Base-by-base conservation (phyloP, 2,329 filamentous ascomycete genomes). In the Gremmenia infestans region DNA sequence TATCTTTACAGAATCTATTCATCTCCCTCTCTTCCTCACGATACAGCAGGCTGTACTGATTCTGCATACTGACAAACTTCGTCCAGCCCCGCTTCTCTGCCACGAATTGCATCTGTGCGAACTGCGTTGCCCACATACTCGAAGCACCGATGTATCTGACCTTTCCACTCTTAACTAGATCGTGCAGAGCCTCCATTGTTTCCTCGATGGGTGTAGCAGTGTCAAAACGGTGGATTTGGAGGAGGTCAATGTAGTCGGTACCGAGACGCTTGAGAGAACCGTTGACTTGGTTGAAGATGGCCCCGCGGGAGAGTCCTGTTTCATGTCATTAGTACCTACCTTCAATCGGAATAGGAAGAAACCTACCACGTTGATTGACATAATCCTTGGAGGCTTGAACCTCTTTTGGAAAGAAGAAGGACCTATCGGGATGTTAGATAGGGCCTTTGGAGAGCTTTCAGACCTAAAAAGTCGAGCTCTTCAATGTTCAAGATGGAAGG, bases 281-380 rank as follows among this genome's bases (percentile, higher is more conserved):
- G 12, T 88, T 78, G 4, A 89, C 85, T 0, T 82, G 81, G 60
- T 85, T 80, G 64, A 88, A 82, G 62, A 89, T 84, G 56, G 84
- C 80, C 64, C 81, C 81, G 47, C 86, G 75, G 19, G 79, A 83
- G 19, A 88, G 72, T 0, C 86, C 85, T 52, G 25, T 7, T 36
- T 5, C 19, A 42, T 23, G 22, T 48, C 36, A 25, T 35, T 32
- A 47, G 23, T 23, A n/a, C 40, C 17, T 45, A 22, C 25, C 28
- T 6, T 15, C 12, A 4, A 47, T 25, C 40, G 35, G 9, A 49
- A 47, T 69, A 72, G 14, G 23, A 40, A 15, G 35, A 48, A 56
- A 47, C 45, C 7, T 59, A 65, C 66, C 66, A 48, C 43, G 32
- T 45, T 67, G 65, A 53, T 80, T 80, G 40, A 77, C 73, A 63